Percentiles rank a stretch among this genome's conserved stretches.
phyloP scores from a whole-genome alignment of 2,329 filamentous ascomycete genomes.

The Mycosphaerella sp. region DNA sequence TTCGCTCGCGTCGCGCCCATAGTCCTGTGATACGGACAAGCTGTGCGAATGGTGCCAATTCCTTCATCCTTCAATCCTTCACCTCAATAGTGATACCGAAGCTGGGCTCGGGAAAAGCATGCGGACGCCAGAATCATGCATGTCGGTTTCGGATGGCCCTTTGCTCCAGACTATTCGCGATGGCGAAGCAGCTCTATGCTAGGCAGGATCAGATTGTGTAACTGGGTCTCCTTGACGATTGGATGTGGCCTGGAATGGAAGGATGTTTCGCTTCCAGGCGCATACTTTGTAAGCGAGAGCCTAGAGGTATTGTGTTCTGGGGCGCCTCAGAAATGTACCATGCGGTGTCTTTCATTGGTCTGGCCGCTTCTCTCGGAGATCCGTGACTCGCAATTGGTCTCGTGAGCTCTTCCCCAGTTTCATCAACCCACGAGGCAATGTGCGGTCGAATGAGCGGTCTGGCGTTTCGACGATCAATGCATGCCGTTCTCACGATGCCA shows the following conservation, averaged over 20 bases:
- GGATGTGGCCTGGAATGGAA: too few relatives aligned
- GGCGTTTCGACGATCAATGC: background rate
- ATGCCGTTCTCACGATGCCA: background rate
- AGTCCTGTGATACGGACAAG: background rate
- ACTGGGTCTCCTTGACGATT: background rate
- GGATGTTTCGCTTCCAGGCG: background rate
- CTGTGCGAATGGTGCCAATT: background rate
- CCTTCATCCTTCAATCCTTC: background rate
- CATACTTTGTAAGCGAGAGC: background rate
- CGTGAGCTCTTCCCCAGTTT: background rate
- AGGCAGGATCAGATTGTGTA: background rate
- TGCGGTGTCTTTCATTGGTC: background rate
- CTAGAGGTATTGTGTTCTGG: background rate
- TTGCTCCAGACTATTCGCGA: background rate
- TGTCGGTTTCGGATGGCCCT: background rate
- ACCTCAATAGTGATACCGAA: background rate
- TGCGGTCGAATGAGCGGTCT: background rate
- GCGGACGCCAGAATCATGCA: background rate
- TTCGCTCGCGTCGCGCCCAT: background rate
- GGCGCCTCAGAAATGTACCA: background rate
- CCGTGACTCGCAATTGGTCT: background rate
- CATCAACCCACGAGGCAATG: background rate
- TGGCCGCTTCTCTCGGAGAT: background rate
- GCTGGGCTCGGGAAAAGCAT: background rate
- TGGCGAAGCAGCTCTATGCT: background rate